Evolutionary conservation across 768 basidiomycete species (phyloP), one percentile per base, ranked within the genome.

Genomic region (Coprinopsis marcescibilis): DNA sequence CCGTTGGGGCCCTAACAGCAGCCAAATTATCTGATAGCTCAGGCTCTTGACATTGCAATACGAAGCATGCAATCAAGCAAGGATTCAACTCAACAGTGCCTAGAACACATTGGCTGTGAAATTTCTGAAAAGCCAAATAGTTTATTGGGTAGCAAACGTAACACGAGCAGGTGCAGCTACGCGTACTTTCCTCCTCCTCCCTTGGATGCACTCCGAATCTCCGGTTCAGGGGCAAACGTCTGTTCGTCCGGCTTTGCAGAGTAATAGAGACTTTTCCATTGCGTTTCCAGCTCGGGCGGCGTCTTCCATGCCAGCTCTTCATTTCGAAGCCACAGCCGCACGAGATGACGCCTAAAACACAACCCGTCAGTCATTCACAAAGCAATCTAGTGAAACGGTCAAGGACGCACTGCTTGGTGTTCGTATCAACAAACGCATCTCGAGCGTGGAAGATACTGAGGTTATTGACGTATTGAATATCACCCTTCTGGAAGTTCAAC

Each of bases 401-500:
- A n/a, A n/a, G 27, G 15, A 59, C 68, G 51, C 48, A 72, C 72
- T 65, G 66, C 40, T 71, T 59, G 37, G 65, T 57, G 20, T 55
- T 55, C 23, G 61, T 62, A 52, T 74, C 72, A 25, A 48, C 56
- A 52, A 72, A 74, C 2, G 60, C 69, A 53, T 74, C 73, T 51
- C 73, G 53, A 3, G 71, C 71, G 48, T 75, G 73, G 46, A 75
- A 66, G 27, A 75, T 54, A 12, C 69, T 63, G 52, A 75, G 56
- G 49, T 67, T 73, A 54, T 73, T 75, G 54, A 75, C 72, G 48
- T 70, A 75, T 54, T 75, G 73, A 23, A 75, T 71, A n/a, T 49
- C 48, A 15, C 48, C 48, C 42, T 73, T 73, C 56, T 70, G 61
- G 57, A 75, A 73, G 47, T 72, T 73, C 37, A 75, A 61, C 1